Base-by-base conservation (phyloP, 2,329 filamentous ascomycete genomes). In the Monosporascus sp. region DNA sequence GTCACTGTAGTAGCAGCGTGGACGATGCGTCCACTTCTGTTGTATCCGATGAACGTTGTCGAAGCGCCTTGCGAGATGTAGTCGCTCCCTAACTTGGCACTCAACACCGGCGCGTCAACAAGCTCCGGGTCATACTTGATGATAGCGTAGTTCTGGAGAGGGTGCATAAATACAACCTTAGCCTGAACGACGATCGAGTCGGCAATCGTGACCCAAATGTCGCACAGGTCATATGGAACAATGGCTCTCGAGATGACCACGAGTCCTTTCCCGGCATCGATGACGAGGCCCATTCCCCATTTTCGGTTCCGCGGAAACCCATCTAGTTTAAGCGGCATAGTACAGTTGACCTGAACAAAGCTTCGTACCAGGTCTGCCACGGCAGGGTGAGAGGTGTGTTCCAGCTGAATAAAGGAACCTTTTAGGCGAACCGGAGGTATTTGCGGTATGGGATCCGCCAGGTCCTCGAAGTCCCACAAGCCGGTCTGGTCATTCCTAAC, bases 21-120 rank as follows among this genome's bases (percentile, higher is more conserved):
- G 4, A 97, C 93, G 41, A 97, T 90, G 37, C 93, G 85, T 56
- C 93, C 87, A 60, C 97, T 97, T 60, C 95, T 87, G 68, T 99
- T 99, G 75, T 96, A 95, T n/a, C 94, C 95, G 58, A 99, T 88
- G 72, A 99, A 99, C 60, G 96, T 92, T 0, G 92, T 97, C 53
- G 93, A 88, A 48, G 92, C 90, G 37, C 94, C 94, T 74, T 97
- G 94, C 49, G 90, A 92, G 68, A 97, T 90, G 62, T 85, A 84
- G 52, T 89, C 84, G 6, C 79, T 84, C 64, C 90, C 90, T 48
- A 99, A 80, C 63, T 84, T 89, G 5, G 95, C 94, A 58, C 89
- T 93, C 75, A 92, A 83, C 14, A 99, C 92, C 1, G 94, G 92
- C 2, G 93, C 94, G 65, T 96, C 84, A n/a, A 97, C 95, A 18